These are phyloP conservation scores for Ascochyta viciae-villosae DNA, from an alignment of 2,329 filamentous ascomycete species.

Conservation along the genomic window DNA sequence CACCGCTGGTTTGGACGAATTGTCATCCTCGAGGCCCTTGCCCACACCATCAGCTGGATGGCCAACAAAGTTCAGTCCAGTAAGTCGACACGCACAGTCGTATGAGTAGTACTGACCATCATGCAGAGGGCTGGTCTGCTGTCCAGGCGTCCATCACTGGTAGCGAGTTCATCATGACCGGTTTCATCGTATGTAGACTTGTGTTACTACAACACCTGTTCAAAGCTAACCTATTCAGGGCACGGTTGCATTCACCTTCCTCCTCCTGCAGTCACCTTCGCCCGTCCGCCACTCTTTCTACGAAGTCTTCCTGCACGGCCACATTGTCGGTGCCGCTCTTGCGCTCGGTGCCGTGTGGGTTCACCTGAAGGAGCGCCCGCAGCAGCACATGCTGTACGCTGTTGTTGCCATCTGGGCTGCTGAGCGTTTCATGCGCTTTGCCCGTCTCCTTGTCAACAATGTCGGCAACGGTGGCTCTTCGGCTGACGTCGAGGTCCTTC, in stretches of 20 bases:
- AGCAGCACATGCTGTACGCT: conserved; percentile 67
- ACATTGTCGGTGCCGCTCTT: conserved; percentile 69
- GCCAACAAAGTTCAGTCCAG: conserved; percentile 50
- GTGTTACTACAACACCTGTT: conserved; percentile 56
- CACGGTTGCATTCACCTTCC: conserved; percentile 65
- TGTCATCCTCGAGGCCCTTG: conserved; percentile 71
- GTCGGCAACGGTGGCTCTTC: conserved; percentile 69
- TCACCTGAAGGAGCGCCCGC: conserved; percentile 63
- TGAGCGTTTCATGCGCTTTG: conserved; percentile 68
- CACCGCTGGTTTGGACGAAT: conserved; percentile 84
- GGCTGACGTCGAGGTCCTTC: conserved; percentile 76
- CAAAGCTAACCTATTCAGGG: conserved; percentile 59
- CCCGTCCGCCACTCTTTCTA: conserved; percentile 79
- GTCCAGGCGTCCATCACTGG: conserved; percentile 51
- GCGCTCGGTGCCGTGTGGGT: conserved; percentile 71
- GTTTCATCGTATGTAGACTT: conserved; percentile 67
- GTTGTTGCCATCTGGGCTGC: conserved; percentile 71
- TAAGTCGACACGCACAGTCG: conserved; percentile 24
- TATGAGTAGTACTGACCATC: conserved; percentile 15
- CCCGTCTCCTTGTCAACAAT: conserved; percentile 70
- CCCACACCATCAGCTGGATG: conserved; percentile 70
- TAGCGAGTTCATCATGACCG: conserved; percentile 63
- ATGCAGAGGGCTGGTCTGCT: conserved; percentile 58
- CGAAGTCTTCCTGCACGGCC: conserved; percentile 76
- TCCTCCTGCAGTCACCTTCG: conserved; percentile 73